Base-by-base conservation (phyloP, 202 grass and related monocot species). In the Tripidium arundinaceum region DNA sequence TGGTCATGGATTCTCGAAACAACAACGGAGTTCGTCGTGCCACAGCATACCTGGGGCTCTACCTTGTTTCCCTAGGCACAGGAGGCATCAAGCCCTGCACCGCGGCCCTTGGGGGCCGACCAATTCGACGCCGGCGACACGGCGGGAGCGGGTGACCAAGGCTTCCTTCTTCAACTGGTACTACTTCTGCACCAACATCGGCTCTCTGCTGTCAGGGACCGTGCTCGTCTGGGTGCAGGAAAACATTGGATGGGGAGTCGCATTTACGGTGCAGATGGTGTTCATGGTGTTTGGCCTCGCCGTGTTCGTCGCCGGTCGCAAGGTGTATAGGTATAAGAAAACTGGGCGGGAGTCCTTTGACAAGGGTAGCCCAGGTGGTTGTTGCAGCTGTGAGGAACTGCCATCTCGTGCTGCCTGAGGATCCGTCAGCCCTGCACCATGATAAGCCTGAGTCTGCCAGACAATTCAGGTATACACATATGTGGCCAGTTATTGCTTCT, bases 31-130 rank as follows among this genome's bases (percentile, higher is more conserved):
- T 33, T 33, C 84, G 34, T 29, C 76, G 19, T 25, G 43, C 70
- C 10, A 70, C 18, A 9, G 41, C 45, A 18, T 93, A 83, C 70
- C 11, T 77, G 10, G 91, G 87, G 12, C 87, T 93, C 43, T 93
- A 93, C 57, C 69, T 93, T 6, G 58, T 85, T 40, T 78, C 91
- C 55, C 47, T 93, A 13, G 91, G 82, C 22, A 63, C 66, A 0
- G 90, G 86, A 60, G 90, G 90, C 45, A 74, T 92, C n/a, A 92
- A 89, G 70, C 76, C 86, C 37, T 86, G 86, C 63, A 68, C 77
- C 9, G 59, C 68, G 3, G 50, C 82, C 9, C 68, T 91, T 16
- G 85, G 89, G 89, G 4, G 85, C 85, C 13, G 81, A 88, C 46
- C 90, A 92, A 37, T 92, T 91, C 43, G 89, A 91, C 52, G 27